phyloP scores from a whole-genome alignment of 306 rosid genomes.

The Quillaja saponaria region DNA sequence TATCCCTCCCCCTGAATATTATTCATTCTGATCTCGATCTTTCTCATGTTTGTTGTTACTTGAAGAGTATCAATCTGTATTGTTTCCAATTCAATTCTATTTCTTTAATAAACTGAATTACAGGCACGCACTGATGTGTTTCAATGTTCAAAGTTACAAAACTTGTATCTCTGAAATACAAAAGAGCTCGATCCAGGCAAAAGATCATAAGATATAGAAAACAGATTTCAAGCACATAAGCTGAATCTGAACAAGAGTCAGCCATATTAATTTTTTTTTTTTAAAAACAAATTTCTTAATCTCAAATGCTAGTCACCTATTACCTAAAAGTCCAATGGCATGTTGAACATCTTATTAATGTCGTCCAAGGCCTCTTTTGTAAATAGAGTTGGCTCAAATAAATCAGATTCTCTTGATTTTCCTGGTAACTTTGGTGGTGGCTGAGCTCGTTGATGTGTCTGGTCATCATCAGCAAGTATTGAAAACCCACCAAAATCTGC shows the following conservation, averaged over 20 bases:
- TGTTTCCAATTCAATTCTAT: constrained; percentile 14
- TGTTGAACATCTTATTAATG: constrained; percentile 82
- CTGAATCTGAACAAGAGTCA: too few relatives aligned
- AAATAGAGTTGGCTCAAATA: constrained; percentile 76
- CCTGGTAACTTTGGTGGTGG: constrained; percentile 38
- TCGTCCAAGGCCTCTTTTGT: constrained; percentile 90
- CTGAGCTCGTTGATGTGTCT: constrained; percentile 40
- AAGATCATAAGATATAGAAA: too few relatives aligned
- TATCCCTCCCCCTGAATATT: not conserved
- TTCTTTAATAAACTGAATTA: constrained; percentile 28
- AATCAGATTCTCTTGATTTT: constrained; percentile 51
- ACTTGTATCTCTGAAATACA: too few relatives aligned
- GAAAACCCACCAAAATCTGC: constrained; percentile 63
- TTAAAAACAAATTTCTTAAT: too few relatives aligned
- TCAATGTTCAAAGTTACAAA: too few relatives aligned
- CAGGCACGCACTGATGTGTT: not conserved
- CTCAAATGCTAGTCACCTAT: too few relatives aligned
- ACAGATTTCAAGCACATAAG: too few relatives aligned
- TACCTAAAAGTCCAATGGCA: constrained; percentile 79
- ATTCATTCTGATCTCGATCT: constrained; percentile 7
- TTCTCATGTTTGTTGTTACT: constrained; percentile 14
- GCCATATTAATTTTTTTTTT: too few relatives aligned
- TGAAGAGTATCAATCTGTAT: constrained; percentile 1
- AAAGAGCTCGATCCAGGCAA: too few relatives aligned
- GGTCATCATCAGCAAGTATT: constrained; percentile 78